These are phyloP conservation scores for Pichia terricola DNA, from an alignment of 1,139 yeast genomes.

Conservation along the genomic window DNA sequence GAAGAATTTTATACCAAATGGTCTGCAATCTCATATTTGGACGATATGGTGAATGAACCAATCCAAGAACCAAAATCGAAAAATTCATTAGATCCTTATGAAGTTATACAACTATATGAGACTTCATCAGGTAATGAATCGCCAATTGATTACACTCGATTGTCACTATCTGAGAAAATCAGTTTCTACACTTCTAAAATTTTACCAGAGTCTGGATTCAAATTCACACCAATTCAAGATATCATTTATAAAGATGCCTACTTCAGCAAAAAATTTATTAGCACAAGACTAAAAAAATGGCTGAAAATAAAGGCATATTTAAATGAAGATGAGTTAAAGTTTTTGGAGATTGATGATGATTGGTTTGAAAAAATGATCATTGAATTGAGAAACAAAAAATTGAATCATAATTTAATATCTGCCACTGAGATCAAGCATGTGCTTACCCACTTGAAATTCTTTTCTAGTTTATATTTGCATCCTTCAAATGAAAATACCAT, in stretches of 20 bases:
- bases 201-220: conserved; percentile 16
- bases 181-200: conserved; percentile 13
- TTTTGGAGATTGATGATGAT: conserved; percentile 17
- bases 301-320: conserved; percentile 17
- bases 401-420: conserved; percentile 17
- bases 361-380: conserved; percentile 15
- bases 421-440: conserved; percentile 18
- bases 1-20: conserved; percentile 21
- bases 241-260: conserved; percentile 22
- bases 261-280: conserved; percentile 18
- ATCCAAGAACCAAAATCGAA: conserved; percentile 15
- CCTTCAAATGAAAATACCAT: not conserved
- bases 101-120: conserved; percentile 7
- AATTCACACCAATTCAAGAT: conserved; percentile 21
- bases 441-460: conserved; percentile 20
- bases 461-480: conserved; percentile 18
- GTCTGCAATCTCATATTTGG: conserved; percentile 18
- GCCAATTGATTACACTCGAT: conserved; percentile 10
- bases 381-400: conserved; percentile 15
- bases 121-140: conserved; percentile 10
- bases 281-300: conserved; percentile 21
- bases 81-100: conserved; percentile 17
- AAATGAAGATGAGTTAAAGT: conserved; percentile 15
- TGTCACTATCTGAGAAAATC: conserved; percentile 14
- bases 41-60: conserved; percentile 23